A percentile compares a stretch with the other conserved stretches of the same genome.
phyloP scores from a whole-genome alignment of 2,329 filamentous ascomycete genomes.

The Westerdykella aurantiaca region DNA sequence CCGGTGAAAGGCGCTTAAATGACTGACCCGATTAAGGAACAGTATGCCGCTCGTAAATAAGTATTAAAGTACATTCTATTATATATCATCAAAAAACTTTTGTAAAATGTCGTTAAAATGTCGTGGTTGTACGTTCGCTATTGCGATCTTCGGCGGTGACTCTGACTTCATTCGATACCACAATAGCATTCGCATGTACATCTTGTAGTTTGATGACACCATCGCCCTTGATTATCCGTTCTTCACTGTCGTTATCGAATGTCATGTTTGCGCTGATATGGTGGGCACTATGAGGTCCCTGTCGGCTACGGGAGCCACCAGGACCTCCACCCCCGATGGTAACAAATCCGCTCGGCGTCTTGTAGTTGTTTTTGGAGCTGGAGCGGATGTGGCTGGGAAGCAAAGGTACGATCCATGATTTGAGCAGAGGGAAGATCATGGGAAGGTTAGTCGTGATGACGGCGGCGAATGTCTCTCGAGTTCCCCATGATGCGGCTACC shows the following conservation, averaged over 20 bases:
- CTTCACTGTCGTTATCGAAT: constrained; percentile 13
- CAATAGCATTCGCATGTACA: constrained; percentile 4
- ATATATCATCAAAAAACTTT: too few relatives aligned
- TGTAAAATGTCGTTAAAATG: too few relatives aligned
- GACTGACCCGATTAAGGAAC: too few relatives aligned
- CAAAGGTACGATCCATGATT: constrained; percentile 9
- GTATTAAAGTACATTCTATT: too few relatives aligned
- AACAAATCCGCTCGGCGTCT: constrained; percentile 10
- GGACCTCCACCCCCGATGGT: constrained; percentile 13
- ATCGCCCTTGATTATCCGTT: constrained; percentile 6
- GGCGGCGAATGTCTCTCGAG: constrained; percentile 44
- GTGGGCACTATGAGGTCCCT: not conserved
- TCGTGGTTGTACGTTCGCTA: too few relatives aligned
- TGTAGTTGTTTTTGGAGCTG: constrained; percentile 10
- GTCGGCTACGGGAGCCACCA: constrained; percentile 4
- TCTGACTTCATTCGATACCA: constrained; percentile 10
- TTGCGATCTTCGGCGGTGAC: constrained; percentile 12
- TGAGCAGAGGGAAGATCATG: constrained; percentile 31
- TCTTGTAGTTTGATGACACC: constrained; percentile 9
- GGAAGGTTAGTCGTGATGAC: constrained; percentile 42
- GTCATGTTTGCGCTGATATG: constrained; percentile 7
- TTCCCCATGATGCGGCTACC: constrained; percentile 43
- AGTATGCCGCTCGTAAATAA: too few relatives aligned
- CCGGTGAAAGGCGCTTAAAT: too few relatives aligned
- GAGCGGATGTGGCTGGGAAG: constrained; percentile 9